Evolutionary conservation across 2,329 filamentous ascomycete genomes (phyloP), one percentile per base, ranked within the genome.

Genomic region (Calycina marina): DNA sequence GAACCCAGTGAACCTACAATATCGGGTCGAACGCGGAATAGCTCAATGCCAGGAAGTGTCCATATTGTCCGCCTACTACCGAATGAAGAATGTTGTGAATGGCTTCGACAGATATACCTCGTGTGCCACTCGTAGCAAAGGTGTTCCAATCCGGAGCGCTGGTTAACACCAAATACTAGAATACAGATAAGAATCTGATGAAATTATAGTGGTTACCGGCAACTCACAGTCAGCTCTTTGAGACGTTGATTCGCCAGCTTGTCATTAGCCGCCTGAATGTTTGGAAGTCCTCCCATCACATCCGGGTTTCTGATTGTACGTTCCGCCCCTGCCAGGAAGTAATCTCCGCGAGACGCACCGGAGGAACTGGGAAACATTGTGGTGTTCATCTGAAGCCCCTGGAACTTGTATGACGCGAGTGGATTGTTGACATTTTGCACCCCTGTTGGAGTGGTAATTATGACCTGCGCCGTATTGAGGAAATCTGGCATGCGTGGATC

Each of bases 381-480:
- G 38, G 8, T 51, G 56, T 20, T 51, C 50, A 31, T 44, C 41
- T 34, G 38, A n/a, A 37, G 38, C 5, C 31, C 18, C 15, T 61
- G 62, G 48, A 66, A 71, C 3, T 39, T 50, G 47, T 62, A 73
- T 34, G 56, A 59, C 37, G 57, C 57, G 2, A 73, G 50, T 6
- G 68, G 67, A 43, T 72, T 72, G 26, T 52, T 48, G 14, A 69
- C 34, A 11, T 13, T 35, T 26, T 37, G 32, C 2, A 8, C 8
- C 10, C 38, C 39, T n/a, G 30, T 26, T 3, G 41, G 35, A 10
- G 33, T 54, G 8, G 45, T 49, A 16, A 55, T 45, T 10, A 42
- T 39, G 5, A 58, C 40, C 1, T 45, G 47, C 14, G 12, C 30
- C 13, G 14, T 57, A 32, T 30, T 43, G 11, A 45, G 32, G 16